phyloP scores from a whole-genome alignment of 495 filamentous ascomycete genomes.

The Daldinia grandis region DNA sequence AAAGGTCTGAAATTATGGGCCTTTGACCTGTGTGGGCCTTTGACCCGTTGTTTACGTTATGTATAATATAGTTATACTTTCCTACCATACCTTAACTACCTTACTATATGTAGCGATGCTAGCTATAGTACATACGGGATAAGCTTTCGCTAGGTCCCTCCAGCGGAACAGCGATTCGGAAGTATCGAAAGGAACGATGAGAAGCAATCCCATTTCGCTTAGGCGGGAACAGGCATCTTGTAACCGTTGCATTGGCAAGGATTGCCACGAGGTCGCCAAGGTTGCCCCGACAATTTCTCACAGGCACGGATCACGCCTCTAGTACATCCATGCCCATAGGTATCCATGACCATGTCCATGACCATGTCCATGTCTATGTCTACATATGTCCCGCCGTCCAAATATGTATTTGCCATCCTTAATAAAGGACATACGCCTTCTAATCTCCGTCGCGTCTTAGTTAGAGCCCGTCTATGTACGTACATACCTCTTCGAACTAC shows the following conservation, averaged over 20 bases:
- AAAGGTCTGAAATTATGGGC: no score
- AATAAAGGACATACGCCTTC: background rate
- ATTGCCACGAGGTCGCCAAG: conserved; percentile 13
- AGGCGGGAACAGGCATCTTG: conserved; percentile 17
- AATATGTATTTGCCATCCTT: background rate
- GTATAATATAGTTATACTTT: background rate
- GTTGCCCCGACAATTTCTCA: conserved; percentile 10
- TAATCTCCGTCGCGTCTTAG: conserved; percentile 1
- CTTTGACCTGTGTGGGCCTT: no score
- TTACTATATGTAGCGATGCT: no score
- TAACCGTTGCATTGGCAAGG: conserved; percentile 7
- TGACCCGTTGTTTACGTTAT: no score
- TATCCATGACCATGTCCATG: no score
- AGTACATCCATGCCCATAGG: background rate
- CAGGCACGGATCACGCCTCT: conserved; percentile 3
- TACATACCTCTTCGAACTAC: background rate
- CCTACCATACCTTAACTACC: background rate
- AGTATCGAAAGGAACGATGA: background rate
- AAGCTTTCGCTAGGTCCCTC: background rate
- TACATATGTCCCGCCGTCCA: background rate
- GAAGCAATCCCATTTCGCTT: conserved; percentile 14
- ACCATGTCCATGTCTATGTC: no score
- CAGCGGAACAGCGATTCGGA: background rate
- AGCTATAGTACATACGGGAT: background rate
- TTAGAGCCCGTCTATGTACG: background rate